A percentile compares a stretch with the other conserved stretches of the same genome.
These are phyloP conservation scores for Aspergillus cavernicola DNA, from an alignment of 495 filamentous ascomycete genomes.

Conservation along the genomic window DNA sequence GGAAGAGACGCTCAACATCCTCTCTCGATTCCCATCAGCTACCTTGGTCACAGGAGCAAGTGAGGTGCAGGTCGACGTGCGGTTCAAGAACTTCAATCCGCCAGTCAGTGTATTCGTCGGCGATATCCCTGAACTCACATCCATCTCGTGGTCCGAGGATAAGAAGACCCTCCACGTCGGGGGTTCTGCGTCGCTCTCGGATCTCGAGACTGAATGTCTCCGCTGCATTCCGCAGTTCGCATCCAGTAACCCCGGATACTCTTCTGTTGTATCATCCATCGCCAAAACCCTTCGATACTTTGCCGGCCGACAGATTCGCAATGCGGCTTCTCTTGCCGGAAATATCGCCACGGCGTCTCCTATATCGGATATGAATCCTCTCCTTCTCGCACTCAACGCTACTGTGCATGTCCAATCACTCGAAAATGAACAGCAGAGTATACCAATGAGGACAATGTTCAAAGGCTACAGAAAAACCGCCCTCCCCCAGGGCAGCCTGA, in stretches of 20 bases:
- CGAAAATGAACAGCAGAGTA: slow-evolving; percentile 57
- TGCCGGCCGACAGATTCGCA: slow-evolving; percentile 91
- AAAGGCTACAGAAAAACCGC: slow-evolving; percentile 83
- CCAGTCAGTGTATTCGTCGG: slow-evolving; percentile 84
- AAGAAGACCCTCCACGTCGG: slow-evolving; percentile 67
- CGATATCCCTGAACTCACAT: slow-evolving; percentile 80
- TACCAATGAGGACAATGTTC: slow-evolving; percentile 90
- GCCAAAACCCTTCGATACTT: slow-evolving; percentile 82
- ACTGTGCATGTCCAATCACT: slow-evolving; percentile 69
- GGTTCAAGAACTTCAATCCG: slow-evolving; percentile 91
- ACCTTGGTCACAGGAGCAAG: slow-evolving; percentile 94
- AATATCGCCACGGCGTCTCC: slow-evolving; percentile 94
- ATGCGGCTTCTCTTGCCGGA: slow-evolving; percentile 94
- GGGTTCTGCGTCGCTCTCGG: slow-evolving; percentile 83
- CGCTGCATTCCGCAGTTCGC: not conserved
- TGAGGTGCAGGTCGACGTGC: slow-evolving; percentile 96
- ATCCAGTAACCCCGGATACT: not conserved
- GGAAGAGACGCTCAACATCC: slow-evolving; percentile 83
- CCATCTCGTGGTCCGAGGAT: slow-evolving; percentile 72
- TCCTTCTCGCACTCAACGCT: slow-evolving; percentile 81
- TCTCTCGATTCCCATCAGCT: slow-evolving; percentile 72
- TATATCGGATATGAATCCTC: slow-evolving; percentile 93
- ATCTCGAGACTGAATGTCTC: slow-evolving; percentile 59
- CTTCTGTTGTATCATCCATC: slow-evolving; percentile 58
- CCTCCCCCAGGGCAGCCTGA: slow-evolving; percentile 73